Base-by-base conservation (phyloP, 495 filamentous ascomycete genomes). In the Clavariopsis aquatica region DNA sequence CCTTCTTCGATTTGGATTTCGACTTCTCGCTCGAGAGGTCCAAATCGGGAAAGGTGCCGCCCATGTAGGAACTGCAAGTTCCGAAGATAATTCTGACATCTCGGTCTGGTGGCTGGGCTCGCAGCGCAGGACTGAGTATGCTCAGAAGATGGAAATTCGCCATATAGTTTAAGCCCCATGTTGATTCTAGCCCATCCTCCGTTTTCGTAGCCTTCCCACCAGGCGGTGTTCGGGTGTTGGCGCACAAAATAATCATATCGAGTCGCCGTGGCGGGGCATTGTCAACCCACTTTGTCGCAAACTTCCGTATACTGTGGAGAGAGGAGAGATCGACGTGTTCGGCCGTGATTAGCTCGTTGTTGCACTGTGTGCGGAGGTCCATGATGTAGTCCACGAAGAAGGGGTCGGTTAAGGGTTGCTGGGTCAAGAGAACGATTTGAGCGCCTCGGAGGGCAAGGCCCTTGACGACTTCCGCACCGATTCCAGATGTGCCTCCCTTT, bases 241-340 rank as follows among this genome's bases (percentile, higher is more conserved):
- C 94, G 75, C 91, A 95, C 19, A 97, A 82, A 47, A 99, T 85
- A 23, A 99, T 78, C 86, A 93, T 91, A 75, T 99, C 94, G 4
- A 99, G 79, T n/a, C 94, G 84, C 38, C 94, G 85, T 22, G 92
- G 89, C 0, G 95, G 93, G 27, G 87, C 84, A 73, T 98, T 99
- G 76, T 99, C 93, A 68, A 98, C 89, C 92, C 95, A 99, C 78
- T 92, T 92, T 1, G 94, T 99, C n/a, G 94, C 94, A 72, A 99
- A 99, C 61, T 86, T 80, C 24, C 94, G 90, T 60, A 99, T 86
- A 63, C 88, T 93, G 71, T 96, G 84, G 19, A 98, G 79, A 13
- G 89, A 93, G 26, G 87, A 77, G 43, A 99, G 85, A 66, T 99
- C 93, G 34, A 94, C 91, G 73, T 95, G 89, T 74, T 99, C 94